Evolutionary conservation across 1,284 basidiomycete species (phyloP), one percentile per base, ranked within the genome.

Genomic region (Wallemia mellicola): DNA sequence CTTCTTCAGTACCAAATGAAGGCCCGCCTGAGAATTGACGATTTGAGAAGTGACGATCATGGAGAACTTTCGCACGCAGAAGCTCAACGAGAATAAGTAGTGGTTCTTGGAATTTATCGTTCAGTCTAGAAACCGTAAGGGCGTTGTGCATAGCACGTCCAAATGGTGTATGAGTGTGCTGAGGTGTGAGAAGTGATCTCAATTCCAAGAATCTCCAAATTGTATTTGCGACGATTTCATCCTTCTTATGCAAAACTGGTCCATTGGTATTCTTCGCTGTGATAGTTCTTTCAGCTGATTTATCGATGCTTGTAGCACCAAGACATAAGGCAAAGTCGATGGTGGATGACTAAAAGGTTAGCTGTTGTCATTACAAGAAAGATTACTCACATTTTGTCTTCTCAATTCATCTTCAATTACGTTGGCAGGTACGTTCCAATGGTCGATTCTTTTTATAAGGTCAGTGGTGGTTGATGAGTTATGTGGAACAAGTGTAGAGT

Each of bases 81-180:
- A 94, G 78, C 73, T 98, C 85, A 70, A 92, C 74, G 71, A 94
- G 83, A 68, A 92, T 72, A 70, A 92, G 92, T 2, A 98, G 74
- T 2, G 94, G 79, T 71, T 98, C 94, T 70, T 98, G 92, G 74
- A 98, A 89, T 72, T 94, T 95, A 75, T 99, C 92, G 69, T 92
- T 95, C 64, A 96, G 73, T 55, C 84, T 79, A 1, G 83, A 78
- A 27, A 74, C 74, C 64, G 79, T 77, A 66, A 91, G 75, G 1
- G 87, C 86, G 28, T 77, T 76, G 68, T 85, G 79, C 76, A 95
- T 83, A 1, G 92, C 91, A 60, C 87, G 80, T 58, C 89, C 92
- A 65, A 95, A 74, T 27, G 83, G 76, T 1, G 87, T 86, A 67
- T 95, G 92, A 48, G 78, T 81, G 71, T 98, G 92, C 17, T 82